A percentile compares a stretch with the other conserved stretches of the same genome.
phyloP scores from a whole-genome alignment of 2,329 filamentous ascomycete genomes.

The Scopulariopsis brevicaulis region DNA sequence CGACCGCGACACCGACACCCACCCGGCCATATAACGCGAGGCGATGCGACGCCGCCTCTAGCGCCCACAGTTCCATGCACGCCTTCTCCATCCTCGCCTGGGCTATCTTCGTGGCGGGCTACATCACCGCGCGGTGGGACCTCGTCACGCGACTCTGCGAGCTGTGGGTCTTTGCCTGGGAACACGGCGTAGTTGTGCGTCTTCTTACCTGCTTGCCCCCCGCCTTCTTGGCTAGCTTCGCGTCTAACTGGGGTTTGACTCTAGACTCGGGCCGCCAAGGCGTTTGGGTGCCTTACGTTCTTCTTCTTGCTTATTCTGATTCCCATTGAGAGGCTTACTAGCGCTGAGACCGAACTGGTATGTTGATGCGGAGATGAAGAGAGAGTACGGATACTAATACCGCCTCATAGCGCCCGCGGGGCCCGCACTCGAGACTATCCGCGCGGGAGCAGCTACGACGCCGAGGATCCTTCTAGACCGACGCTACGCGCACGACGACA shows the following conservation, averaged over 20 bases:
- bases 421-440: slow-evolving; percentile 70
- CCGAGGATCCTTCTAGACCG: slow-evolving; percentile 76
- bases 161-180: slow-evolving; percentile 93
- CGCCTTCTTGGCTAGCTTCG: not conserved
- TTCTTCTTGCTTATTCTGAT: slow-evolving; percentile 78
- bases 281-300: slow-evolving; percentile 69
- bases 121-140: slow-evolving; percentile 98
- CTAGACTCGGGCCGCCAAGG: slow-evolving; percentile 76
- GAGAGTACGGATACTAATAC: not conserved
- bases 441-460: slow-evolving; percentile 90
- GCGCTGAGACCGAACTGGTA: slow-evolving; percentile 71
- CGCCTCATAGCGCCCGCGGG: slow-evolving; percentile 62
- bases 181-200: slow-evolving; percentile 91
- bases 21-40: not conserved
- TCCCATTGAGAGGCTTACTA: slow-evolving; percentile 73
- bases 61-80: slow-evolving; percentile 57
- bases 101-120: slow-evolving; percentile 98
- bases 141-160: slow-evolving; percentile 95
- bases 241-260: slow-evolving; percentile 1
- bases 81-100: slow-evolving; percentile 92
- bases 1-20: not conserved
- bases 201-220: not conserved
- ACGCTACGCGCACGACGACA: not conserved
- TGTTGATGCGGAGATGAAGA: slow-evolving; percentile 14
- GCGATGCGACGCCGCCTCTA: slow-evolving; percentile 1